Base-by-base conservation (phyloP, 495 filamentous ascomycete species). In the Amniculicola lignicola region DNA sequence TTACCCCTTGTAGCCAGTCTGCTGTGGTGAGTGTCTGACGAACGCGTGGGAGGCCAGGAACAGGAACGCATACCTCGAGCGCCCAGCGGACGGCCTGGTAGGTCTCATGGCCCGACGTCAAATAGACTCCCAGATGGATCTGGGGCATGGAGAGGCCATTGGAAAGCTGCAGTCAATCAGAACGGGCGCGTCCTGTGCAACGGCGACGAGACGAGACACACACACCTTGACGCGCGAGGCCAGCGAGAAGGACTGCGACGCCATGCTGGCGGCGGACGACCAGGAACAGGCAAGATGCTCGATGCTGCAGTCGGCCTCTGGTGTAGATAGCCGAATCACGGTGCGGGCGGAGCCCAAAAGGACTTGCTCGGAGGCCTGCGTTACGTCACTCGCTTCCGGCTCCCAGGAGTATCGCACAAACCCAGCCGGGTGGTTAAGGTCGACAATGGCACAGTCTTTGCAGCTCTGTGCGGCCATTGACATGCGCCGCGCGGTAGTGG, bases 61-160 rank as follows among this genome's bases (percentile, higher is more conserved):
- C 70, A 71, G 10, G 54, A 64, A 74, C 74, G 23, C 77, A 68
- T 25, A 67, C 71, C 25, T 70, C 68, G 1, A 84, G 71, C 12
- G 82, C 81, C 61, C 70, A 72, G 31, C 65, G 64, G 5, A 84
- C 79, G 16, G 78, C 68, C 29, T 68, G 44, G 9, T 59, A 65
- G 2, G 77, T 75, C 57, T 81, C 78, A 22, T 62, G 57, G 11
- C 79, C 77, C 12, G 70, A 75, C 54, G 80, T 80, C 70, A 80
- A 67, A 69, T 87, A 88, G 11, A 86, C 78, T 11, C 84, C 84
- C 0, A 87, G 74, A 42, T 87, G 83, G 54, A 87, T 79, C 54
- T 73, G 74, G 4, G 83, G 85, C 71, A 86, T 87, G 21, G 70
- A 67, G 36, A 72, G 59, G 68, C 76, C 77, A 74, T 83, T 85